phyloP scores from a whole-genome alignment of 2,329 filamentous ascomycete species.

The Grosmannia penicillata region DNA sequence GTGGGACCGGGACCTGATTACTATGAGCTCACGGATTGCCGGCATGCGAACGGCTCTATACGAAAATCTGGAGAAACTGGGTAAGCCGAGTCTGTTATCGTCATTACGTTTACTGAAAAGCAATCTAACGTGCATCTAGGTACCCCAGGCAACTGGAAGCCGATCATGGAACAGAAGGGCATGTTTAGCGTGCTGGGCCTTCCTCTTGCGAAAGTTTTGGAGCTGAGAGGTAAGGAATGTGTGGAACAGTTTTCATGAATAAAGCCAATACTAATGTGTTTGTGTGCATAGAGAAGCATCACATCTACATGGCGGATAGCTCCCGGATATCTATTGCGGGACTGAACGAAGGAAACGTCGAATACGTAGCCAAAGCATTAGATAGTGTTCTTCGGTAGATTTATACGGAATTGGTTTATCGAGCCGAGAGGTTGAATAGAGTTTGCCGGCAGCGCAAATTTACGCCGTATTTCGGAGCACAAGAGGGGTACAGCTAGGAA shows the following conservation, averaged over 20 bases:
- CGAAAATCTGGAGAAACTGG: constrained; percentile 60
- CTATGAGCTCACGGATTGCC: constrained; percentile 90
- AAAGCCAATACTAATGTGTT: background rate
- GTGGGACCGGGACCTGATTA: constrained; percentile 82
- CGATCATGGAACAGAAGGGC: background rate
- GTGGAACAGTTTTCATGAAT: too few relatives aligned
- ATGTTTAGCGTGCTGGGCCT: background rate
- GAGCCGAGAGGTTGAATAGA: too few relatives aligned
- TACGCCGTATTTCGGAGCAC: too few relatives aligned
- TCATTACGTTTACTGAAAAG: too few relatives aligned
- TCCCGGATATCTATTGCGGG: background rate
- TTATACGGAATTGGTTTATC: background rate
- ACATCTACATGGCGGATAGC: constrained; percentile 1
- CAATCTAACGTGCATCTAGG: background rate
- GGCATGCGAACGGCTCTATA: constrained; percentile 72
- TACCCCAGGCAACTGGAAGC: background rate
- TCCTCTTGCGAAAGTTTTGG: background rate
- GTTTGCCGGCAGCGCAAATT: too few relatives aligned
- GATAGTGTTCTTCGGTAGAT: background rate
- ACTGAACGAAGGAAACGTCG: background rate
- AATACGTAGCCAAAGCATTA: background rate
- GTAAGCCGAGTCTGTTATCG: constrained; percentile 51
- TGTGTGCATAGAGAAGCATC: background rate
- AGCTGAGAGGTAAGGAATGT: background rate
- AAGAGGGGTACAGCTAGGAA: too few relatives aligned